Percentiles rank a stretch among this genome's conserved stretches.
phyloP scores from a whole-genome alignment of 768 basidiomycete genomes.

The Boletus tomentosulus region DNA sequence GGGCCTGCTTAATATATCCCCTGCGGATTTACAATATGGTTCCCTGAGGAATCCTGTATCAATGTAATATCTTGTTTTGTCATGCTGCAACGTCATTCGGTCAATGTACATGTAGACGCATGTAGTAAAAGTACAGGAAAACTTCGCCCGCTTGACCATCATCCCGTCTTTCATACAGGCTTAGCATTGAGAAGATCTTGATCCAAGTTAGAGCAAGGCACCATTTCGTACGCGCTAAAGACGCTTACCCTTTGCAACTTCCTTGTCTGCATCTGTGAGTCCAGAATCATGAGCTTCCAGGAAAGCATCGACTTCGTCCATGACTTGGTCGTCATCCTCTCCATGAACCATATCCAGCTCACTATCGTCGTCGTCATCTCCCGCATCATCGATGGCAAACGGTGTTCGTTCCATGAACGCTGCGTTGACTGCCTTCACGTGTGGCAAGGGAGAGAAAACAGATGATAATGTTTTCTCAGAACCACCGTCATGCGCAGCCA shows the following conservation, averaged over 20 bases:
- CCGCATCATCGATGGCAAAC: constrained; percentile 96
- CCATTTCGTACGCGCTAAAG: not conserved
- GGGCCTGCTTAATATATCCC: constrained; percentile 14
- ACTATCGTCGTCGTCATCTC: constrained; percentile 66
- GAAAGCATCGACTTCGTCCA: constrained; percentile 96
- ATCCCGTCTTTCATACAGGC: constrained; percentile 36
- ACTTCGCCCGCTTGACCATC: not conserved
- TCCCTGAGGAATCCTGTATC: constrained; percentile 3
- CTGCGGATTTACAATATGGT: not conserved
- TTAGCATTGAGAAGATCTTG: constrained; percentile 58
- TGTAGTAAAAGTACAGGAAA: constrained; percentile 12
- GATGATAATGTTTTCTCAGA: constrained; percentile 18
- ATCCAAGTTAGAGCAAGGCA: not conserved
- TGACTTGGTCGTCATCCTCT: constrained; percentile 69
- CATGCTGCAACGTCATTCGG: constrained; percentile 1
- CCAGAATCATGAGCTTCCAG: constrained; percentile 90
- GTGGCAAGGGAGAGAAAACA: constrained; percentile 51
- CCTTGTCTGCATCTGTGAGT: constrained; percentile 73
- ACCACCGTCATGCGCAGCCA: constrained; percentile 17
- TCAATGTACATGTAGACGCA: constrained; percentile 8
- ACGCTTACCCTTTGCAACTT: constrained; percentile 65
- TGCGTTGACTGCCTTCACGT: constrained; percentile 72
- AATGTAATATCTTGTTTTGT: constrained; percentile 3
- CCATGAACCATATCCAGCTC: constrained; percentile 49
- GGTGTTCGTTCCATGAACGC: constrained; percentile 88